Conservation (phyloP, 164 flowering plant genomes). For the Chimonanthus praecox region DNA sequence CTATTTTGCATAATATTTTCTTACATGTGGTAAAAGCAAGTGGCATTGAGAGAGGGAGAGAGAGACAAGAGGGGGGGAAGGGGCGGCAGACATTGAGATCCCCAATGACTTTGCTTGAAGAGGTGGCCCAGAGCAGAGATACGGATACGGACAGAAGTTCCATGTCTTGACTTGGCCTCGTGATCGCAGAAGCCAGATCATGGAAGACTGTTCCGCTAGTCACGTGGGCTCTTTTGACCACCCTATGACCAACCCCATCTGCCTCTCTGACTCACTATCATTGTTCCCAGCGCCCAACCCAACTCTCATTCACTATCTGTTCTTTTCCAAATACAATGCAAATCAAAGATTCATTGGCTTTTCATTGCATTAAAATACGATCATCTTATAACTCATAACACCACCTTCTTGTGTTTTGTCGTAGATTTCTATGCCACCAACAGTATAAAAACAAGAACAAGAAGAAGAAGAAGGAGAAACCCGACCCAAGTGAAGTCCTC, state of each 20-base stretch:
- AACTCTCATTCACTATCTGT: neutral
- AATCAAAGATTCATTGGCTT: neutral
- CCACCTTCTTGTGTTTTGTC: neutral
- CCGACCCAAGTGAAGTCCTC: no score
- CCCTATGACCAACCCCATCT: conserved; percentile 40
- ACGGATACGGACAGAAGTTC: conserved; percentile 49
- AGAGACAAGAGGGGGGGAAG: neutral
- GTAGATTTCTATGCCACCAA: neutral
- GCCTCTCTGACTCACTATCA: conserved; percentile 14
- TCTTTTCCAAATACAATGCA: neutral
- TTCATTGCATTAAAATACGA: neutral
- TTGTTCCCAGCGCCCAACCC: conserved; percentile 21
- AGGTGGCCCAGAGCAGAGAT: conserved; percentile 22
- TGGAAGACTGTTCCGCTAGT: conserved; percentile 86
- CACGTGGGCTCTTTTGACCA: conserved; percentile 94
- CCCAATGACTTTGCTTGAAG: neutral
- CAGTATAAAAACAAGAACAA: neutral
- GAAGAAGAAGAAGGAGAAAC: no score
- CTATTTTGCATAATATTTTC: no score
- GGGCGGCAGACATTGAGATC: conserved; percentile 1
- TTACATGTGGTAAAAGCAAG: no score
- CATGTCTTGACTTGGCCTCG: conserved; percentile 43
- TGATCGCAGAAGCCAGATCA: conserved; percentile 75
- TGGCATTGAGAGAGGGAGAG: neutral
- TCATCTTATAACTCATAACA: no score